Evolutionary conservation across 345 rosid genomes (phyloP).

Genomic region (Fremontodendron californicum): DNA sequence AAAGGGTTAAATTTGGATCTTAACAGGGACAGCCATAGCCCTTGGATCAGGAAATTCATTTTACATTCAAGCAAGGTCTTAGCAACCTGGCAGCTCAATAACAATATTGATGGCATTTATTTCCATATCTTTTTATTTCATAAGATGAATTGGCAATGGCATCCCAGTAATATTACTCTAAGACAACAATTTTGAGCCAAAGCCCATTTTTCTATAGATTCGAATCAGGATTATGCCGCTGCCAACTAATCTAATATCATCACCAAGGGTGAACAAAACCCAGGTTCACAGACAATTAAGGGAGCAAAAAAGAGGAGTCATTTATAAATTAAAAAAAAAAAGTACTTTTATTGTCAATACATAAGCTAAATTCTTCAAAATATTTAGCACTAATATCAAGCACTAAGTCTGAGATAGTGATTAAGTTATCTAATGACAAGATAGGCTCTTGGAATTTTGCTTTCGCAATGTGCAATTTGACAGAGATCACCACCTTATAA

Average conservation of each 20-base stretch:
- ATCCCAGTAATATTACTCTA: no score
- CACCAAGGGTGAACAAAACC: no score
- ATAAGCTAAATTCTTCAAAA: not conserved
- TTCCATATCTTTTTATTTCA: not conserved
- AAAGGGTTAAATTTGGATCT: not conserved
- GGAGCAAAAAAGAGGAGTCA: no score
- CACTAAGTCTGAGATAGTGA: not conserved
- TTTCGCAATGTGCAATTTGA: not conserved
- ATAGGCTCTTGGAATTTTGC: not conserved
- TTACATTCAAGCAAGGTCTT: no score
- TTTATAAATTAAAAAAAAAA: no score
- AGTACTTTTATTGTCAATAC: no score
- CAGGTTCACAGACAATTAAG: no score
- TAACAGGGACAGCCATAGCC: not conserved
- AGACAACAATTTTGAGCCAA: no score
- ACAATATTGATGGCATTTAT: not conserved
- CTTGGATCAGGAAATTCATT: no score
- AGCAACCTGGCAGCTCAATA: no score
- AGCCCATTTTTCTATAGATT: not conserved
- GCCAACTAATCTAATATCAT: no score
- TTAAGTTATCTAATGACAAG: not conserved
- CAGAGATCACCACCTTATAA: slow-evolving; percentile 46
- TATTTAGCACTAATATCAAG: not conserved
- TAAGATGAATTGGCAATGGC: not conserved
- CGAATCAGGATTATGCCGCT: no score